These are phyloP conservation scores for Wickerhamiella australiensis DNA, from an alignment of 805 yeast species.

Conservation along the genomic window DNA sequence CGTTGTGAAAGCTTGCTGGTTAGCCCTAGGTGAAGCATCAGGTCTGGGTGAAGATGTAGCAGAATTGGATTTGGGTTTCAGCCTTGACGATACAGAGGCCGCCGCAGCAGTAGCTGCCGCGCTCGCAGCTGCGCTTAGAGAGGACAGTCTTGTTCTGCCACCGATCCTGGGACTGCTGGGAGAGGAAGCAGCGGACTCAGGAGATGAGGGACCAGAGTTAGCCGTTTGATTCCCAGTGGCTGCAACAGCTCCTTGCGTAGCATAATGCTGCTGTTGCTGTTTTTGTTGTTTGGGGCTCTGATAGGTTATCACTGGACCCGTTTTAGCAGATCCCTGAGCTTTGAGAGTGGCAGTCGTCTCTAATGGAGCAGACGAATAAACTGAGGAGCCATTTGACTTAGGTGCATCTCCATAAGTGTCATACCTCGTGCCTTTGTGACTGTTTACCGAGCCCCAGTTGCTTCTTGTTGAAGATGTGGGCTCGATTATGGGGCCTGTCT, in stretches of 20 bases:
- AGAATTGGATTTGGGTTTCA: neutral
- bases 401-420: neutral
- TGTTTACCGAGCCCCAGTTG: neutral
- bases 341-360: neutral
- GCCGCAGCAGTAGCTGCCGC: constrained; percentile 5
- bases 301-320: neutral
- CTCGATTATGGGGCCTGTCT: constrained; percentile 2
- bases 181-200: neutral
- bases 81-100: neutral
- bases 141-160: neutral
- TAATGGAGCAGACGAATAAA: neutral
- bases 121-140: neutral
- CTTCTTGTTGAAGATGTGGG: neutral
- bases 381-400: neutral
- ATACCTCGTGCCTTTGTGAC: neutral
- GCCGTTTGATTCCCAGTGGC: neutral
- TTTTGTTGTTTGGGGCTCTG: neutral
- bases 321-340: neutral
- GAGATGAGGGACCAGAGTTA: neutral
- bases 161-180: neutral
- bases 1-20: neutral
- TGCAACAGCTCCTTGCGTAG: neutral
- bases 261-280: neutral
- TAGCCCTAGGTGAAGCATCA: neutral
- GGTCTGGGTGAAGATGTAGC: neutral